Evolutionary conservation across 2,329 filamentous ascomycete genomes (phyloP).

Genomic region (Simplicillium aogashimaense): DNA sequence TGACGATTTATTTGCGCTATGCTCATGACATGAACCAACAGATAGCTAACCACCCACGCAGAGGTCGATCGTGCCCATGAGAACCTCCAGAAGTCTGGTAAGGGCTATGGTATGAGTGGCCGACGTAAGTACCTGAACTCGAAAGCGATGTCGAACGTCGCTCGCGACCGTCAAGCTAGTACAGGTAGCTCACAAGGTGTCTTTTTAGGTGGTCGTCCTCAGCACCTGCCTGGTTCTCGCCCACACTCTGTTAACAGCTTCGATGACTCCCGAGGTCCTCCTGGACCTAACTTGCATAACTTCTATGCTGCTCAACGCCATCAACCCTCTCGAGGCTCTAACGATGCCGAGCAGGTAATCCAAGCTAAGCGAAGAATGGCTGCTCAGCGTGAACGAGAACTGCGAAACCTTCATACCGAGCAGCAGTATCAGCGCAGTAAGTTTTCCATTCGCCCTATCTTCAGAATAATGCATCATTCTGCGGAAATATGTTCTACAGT

Average conservation of each 20-base stretch:
- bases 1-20: constrained; percentile 12
- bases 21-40: neutral
- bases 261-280: constrained; percentile 58
- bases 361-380: constrained; percentile 99
- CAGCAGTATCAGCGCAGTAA: constrained; percentile 99
- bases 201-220: constrained; percentile 58
- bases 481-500: constrained; percentile 14
- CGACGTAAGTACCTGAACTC: constrained; percentile 66
- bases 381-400: constrained; percentile 95
- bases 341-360: constrained; percentile 96
- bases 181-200: constrained; percentile 2
- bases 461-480: constrained; percentile 44
- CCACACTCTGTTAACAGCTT: constrained; percentile 82
- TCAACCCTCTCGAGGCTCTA: constrained; percentile 70
- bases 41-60: constrained; percentile 25
- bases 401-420: constrained; percentile 99
- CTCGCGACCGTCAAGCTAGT: too few relatives aligned
- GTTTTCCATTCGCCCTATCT: constrained; percentile 58
- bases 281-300: constrained; percentile 73
- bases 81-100: constrained; percentile 93
- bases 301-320: constrained; percentile 93
- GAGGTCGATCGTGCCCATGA: constrained; percentile 95
- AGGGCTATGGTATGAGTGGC: constrained; percentile 64
- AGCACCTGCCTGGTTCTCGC: constrained; percentile 53
- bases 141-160: neutral